Percentiles rank a stretch among this genome's conserved stretches.
phyloP scores from a whole-genome alignment of 2,329 filamentous ascomycete species.

The Xylariales sp. region DNA sequence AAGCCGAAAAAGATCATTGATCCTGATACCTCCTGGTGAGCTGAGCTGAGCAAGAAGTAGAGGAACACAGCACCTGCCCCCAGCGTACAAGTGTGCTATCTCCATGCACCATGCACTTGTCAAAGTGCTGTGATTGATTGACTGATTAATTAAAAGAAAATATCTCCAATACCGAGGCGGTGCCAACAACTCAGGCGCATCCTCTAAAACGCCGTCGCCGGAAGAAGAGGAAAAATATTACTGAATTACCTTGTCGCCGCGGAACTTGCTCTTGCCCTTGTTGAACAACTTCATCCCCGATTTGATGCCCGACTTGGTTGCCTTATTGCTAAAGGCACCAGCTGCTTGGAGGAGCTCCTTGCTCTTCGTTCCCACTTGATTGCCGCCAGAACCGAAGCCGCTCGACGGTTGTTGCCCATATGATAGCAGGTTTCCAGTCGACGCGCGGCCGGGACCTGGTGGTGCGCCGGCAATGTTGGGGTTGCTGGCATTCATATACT shows the following conservation, averaged over 20 bases:
- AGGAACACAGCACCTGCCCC: background rate
- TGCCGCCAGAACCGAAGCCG: constrained; percentile 49
- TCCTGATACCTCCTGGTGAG: background rate
- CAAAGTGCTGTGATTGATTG: background rate
- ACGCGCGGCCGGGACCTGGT: constrained; percentile 19
- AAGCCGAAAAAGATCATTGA: background rate
- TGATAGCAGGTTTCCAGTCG: constrained; percentile 25
- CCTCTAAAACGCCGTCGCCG: too few relatives aligned
- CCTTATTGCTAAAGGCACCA: constrained; percentile 85
- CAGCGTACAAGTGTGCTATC: background rate
- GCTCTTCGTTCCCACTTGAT: constrained; percentile 73
- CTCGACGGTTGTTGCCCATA: constrained; percentile 34
- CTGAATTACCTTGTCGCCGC: constrained; percentile 84
- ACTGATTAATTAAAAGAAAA: background rate
- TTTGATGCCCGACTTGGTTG: constrained; percentile 82
- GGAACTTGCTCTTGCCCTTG: constrained; percentile 83
- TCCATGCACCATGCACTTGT: too few relatives aligned
- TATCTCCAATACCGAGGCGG: background rate
- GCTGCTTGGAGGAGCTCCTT: constrained; percentile 86
- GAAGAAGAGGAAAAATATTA: constrained; percentile 42
- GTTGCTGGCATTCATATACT: constrained; percentile 48
- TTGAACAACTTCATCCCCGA: constrained; percentile 88
- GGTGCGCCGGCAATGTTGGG: constrained; percentile 26
- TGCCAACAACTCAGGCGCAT: background rate
- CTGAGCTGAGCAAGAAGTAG: background rate